Base-by-base conservation (phyloP, 371 early-diverging fungal species). In the Rhizomucor miehei region DNA sequence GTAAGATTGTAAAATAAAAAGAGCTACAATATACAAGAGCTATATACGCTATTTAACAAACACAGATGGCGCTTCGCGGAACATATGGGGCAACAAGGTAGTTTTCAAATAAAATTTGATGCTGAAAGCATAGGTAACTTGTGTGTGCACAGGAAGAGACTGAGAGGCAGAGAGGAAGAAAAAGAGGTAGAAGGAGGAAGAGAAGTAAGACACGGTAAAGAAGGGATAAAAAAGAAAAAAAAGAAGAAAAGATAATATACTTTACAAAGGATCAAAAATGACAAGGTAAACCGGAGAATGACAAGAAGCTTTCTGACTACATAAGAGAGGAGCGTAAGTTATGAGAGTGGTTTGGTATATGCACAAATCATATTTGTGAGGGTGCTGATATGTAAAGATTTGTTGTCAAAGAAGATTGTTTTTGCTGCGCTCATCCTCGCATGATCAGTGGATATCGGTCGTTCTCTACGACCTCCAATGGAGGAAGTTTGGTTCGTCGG, bases 401-500 rank as follows among this genome's bases (percentile, higher is more conserved):
- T 41, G 36, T 16, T 14, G 47, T 10, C 14, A 57, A 23, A 23
- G 16, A 35, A 38, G n/a, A 13, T 14, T n/a, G n/a, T n/a, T n/a
- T n/a, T n/a, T n/a, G n/a, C n/a, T n/a, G n/a, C n/a, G 48, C 37
- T 8, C 29, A 37, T 59, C 35, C 52, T 49, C 59, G 53, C 47
- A 59, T 59, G 12, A 35, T 34, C 3, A 59, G 44, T 8, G 58
- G 54, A 44, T 63, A 49, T 17, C 43, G 59, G 19, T 54, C 47
- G 24, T 50, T 20, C 25, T 56, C 56, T 2, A 48, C 54, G 21
- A 48, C 39, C 13, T 64, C 64, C 52, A 64, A 49, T 9, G 59
- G 48, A 12, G 64, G 55, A n/a, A 64, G 40, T 25, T 59, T 64
- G 21, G 59, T 64, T 14, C 64, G 51, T 11, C 59, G 45, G 40